These are phyloP conservation scores for Haplographium delicatum DNA, from an alignment of 495 filamentous ascomycete genomes.

Conservation along the genomic window DNA sequence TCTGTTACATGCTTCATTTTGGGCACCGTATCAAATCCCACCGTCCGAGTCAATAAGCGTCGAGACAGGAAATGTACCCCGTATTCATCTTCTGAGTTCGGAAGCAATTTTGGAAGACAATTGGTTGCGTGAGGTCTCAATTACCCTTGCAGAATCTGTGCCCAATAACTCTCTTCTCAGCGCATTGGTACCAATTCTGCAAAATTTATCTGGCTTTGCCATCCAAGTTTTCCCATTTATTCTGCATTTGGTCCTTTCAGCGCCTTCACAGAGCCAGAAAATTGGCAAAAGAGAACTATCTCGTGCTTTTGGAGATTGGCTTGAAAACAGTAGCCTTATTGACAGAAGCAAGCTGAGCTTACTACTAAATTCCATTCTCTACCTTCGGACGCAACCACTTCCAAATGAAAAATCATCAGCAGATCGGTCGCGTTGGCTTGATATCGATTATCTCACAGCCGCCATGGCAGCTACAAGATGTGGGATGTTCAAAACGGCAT, in stretches of 20 bases:
- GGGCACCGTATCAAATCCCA: slow-evolving; percentile 42
- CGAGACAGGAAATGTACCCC: slow-evolving; percentile 11
- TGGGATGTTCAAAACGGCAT: slow-evolving; percentile 78
- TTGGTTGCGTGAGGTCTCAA: slow-evolving; percentile 63
- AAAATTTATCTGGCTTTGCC: slow-evolving; percentile 59
- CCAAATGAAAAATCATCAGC: slow-evolving; percentile 68
- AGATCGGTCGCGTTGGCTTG: slow-evolving; percentile 79
- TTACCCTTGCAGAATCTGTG: slow-evolving; percentile 55
- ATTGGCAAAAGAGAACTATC: slow-evolving; percentile 44
- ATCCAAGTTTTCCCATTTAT: slow-evolving; percentile 70
- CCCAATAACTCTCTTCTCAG: slow-evolving; percentile 60
- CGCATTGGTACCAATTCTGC: slow-evolving; percentile 57
- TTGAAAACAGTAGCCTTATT: slow-evolving; percentile 33
- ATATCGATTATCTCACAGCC: slow-evolving; percentile 68
- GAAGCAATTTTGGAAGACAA: slow-evolving; percentile 31
- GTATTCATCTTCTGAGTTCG: slow-evolving; percentile 21
- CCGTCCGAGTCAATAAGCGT: slow-evolving; percentile 35
- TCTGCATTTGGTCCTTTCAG: slow-evolving; percentile 69
- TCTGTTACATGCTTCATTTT: slow-evolving; percentile 36
- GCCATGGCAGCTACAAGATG: slow-evolving; percentile 74
- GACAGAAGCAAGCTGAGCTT: slow-evolving; percentile 47
- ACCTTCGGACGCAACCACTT: slow-evolving; percentile 76
- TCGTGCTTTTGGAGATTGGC: slow-evolving; percentile 43
- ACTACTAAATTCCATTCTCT: slow-evolving; percentile 77
- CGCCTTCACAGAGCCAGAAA: slow-evolving; percentile 43